Conservation (phyloP, 306 rosid genomes). For the Rosa multiflora region DNA sequence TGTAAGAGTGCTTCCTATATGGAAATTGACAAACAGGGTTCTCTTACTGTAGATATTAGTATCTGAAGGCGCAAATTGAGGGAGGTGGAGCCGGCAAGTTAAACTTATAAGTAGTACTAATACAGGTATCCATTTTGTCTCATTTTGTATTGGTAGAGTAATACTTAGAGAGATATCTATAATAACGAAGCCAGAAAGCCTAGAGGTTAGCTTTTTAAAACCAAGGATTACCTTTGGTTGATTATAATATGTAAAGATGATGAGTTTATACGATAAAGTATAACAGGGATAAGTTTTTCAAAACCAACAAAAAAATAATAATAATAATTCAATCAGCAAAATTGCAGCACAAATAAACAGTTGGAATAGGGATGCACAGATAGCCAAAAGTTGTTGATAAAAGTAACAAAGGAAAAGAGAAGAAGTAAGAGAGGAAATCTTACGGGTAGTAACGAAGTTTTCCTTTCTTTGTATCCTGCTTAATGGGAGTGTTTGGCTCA, state of each 20-base stretch:
- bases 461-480: conserved; percentile 93
- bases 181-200: no score
- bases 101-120: not conserved
- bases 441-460: conserved; percentile 97
- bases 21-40: not conserved
- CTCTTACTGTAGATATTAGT: not conserved
- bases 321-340: not conserved
- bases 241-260: no score
- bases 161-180: not conserved
- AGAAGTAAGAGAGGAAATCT: conserved; percentile 28
- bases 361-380: not conserved
- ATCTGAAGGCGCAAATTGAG: not conserved
- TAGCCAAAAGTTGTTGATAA: not conserved
- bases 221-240: not conserved
- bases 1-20: not conserved
- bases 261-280: not conserved
- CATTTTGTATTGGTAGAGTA: not conserved
- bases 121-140: not conserved
- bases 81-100: not conserved
- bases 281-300: not conserved
- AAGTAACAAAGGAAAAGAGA: conserved; percentile 13
- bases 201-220: no score
- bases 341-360: not conserved
- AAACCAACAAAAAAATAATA: no score
- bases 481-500: conserved; percentile 82